phyloP scores from a whole-genome alignment of 2,329 filamentous ascomycete genomes.

The Apiospora marii region DNA sequence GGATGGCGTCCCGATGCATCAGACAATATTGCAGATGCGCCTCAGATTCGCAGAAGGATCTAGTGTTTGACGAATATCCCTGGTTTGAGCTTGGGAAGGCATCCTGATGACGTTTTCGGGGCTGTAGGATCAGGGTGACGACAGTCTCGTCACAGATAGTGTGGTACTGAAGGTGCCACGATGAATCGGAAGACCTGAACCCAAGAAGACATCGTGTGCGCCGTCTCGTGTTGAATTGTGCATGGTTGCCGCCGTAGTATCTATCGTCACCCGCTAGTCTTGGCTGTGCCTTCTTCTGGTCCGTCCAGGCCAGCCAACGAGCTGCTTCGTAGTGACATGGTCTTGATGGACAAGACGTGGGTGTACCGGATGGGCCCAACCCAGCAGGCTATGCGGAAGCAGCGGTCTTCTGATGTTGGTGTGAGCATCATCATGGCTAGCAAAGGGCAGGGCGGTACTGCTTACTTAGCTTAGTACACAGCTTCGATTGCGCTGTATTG shows the following conservation, averaged over 20 bases:
- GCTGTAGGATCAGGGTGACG: slow-evolving; percentile 1
- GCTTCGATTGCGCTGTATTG: background rate
- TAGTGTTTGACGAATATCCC: background rate
- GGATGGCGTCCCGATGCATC: background rate
- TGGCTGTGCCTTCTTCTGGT: background rate
- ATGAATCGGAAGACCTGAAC: slow-evolving; percentile 17
- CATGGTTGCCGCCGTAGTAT: background rate
- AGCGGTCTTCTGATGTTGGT: slow-evolving; percentile 1
- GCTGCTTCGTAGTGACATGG: background rate
- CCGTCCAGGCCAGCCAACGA: background rate
- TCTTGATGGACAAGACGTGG: background rate
- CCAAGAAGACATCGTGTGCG: background rate
- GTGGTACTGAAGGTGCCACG: slow-evolving; percentile 7
- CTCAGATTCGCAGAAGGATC: background rate
- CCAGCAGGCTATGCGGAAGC: background rate
- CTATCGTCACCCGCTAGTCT: background rate
- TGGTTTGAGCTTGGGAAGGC: background rate
- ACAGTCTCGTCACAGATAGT: background rate
- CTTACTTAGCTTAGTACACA: background rate
- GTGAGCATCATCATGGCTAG: background rate
- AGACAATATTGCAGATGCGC: background rate
- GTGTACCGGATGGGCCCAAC: background rate
- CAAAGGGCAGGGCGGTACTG: background rate
- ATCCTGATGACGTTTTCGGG: background rate
- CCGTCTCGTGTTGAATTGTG: background rate